Evolutionary conservation across 805 yeast genomes (phyloP).

Genomic region (Candida hispaniensis): DNA sequence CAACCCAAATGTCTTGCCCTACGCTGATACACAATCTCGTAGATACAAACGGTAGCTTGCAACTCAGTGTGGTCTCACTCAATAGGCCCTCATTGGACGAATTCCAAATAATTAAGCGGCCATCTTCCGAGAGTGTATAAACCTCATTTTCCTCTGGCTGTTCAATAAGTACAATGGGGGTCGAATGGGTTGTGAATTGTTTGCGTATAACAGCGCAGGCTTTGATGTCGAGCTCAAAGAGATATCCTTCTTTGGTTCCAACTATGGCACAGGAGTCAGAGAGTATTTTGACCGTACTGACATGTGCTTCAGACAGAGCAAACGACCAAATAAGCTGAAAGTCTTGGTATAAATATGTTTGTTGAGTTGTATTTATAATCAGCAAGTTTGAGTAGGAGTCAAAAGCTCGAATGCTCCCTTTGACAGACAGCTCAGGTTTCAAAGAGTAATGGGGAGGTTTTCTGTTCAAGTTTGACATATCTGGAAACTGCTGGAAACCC

Average conservation of each 20-base stretch:
- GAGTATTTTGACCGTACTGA: conserved; percentile 17
- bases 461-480: conserved; percentile 27
- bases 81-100: conserved; percentile 18
- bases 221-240: conserved; percentile 24
- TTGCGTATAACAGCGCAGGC: conserved; percentile 14
- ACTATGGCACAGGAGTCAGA: conserved; percentile 20
- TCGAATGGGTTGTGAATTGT: conserved; percentile 22
- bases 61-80: conserved; percentile 24
- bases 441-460: conserved; percentile 24
- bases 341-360: conserved; percentile 24
- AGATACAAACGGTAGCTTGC: conserved; percentile 25
- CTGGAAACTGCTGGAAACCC: conserved; percentile 21
- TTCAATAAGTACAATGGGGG: conserved; percentile 20
- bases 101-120: conserved; percentile 30
- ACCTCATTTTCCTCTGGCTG: conserved; percentile 20
- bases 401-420: conserved; percentile 18
- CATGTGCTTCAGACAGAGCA: conserved; percentile 21
- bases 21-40: conserved; percentile 22
- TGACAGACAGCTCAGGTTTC: conserved; percentile 21
- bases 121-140: conserved; percentile 32
- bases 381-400: conserved; percentile 4
- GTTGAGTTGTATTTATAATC: conserved; percentile 1
- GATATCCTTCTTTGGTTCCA: conserved; percentile 30
- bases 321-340: conserved; percentile 22
- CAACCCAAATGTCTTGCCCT: conserved; percentile 28